Base-by-base conservation (phyloP, 1,284 basidiomycete genomes). In the Ceratobasidium sp. region DNA sequence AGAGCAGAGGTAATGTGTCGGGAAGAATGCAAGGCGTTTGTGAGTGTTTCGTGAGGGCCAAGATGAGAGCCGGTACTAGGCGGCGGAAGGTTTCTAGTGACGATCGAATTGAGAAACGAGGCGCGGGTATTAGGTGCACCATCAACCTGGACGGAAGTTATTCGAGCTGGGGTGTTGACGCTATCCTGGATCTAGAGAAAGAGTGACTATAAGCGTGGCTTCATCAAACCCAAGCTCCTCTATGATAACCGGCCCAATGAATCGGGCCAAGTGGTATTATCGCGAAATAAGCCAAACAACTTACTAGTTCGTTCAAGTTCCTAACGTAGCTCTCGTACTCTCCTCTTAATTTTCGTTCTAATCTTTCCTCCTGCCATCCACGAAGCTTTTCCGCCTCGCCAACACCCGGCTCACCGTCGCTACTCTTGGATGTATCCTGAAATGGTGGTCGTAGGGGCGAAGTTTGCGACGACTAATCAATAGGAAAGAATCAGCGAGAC, bases 121-220 rank as follows among this genome's bases (percentile, higher is more conserved):
- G 90, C 85, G 9, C 96, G 91, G 0, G 96, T 96, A 50, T 89
- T 85, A 1, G 86, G 85, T 0, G 95, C 91, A 71, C 96, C 96
- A 77, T 93, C 89, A 26, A 99, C 89, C 78, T 93, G 93, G 56
- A 99, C 92, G 0, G 92, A 88, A 4, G 91, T 89, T 54, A 97
- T 88, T 52, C 89, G 88, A 74, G 93, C 82, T 0, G 88, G 90
- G 0, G 90, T 88, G 4, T 89, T 84, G 68, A 92, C 84, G 82
- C 92, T 94, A 33, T 86, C 86, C 79, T 89, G 88, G n/a, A 95
- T 89, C 93, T 94, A 73, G 1, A 40, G 7, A 56, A 48, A 12
- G 52, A 5, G 26, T n/a, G 50, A 71, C 52, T 28, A 46, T 52
- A 67, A 23, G 46, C 48, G 54, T 79, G 65, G 77, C 68, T 59